Conservation (phyloP, 805 yeast genomes). For the Starmerella sp. region DNA sequence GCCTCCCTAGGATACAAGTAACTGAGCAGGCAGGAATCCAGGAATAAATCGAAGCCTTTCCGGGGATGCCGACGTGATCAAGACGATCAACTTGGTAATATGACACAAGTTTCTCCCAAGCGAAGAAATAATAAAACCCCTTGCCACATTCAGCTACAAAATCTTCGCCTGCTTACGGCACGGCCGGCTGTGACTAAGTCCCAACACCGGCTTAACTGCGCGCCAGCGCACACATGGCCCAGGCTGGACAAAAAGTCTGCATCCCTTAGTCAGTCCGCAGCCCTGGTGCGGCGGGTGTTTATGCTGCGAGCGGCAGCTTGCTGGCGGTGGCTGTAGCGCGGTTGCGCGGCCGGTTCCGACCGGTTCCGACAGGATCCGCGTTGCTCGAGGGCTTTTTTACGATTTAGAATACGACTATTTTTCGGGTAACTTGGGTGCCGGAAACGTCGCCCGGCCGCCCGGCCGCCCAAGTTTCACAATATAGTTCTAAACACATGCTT, state of each 20-base stretch:
- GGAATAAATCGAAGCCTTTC: slow-evolving; percentile 2
- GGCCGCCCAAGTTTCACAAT: too few species aligned
- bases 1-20: slow-evolving; percentile 14
- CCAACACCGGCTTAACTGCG: not conserved
- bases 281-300: too few species aligned
- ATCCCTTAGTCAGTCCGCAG: too few species aligned
- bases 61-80: not conserved
- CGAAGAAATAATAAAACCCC: slow-evolving; percentile 1
- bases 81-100: not conserved
- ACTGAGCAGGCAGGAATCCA: slow-evolving; percentile 1
- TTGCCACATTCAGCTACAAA: not conserved
- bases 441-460: too few species aligned
- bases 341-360: too few species aligned
- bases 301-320: not conserved
- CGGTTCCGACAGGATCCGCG: too few species aligned
- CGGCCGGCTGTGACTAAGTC: not conserved
- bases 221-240: not conserved
- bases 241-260: too few species aligned
- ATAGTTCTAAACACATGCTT: too few species aligned
- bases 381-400: too few species aligned
- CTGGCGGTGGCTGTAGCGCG: not conserved
- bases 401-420: too few species aligned
- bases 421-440: too few species aligned
- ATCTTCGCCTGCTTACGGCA: not conserved
- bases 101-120: not conserved